A percentile compares a stretch with the other conserved stretches of the same genome.
Conservation (phyloP, 371 early-diverging fungal species). For the Mortierella sp. region DNA sequence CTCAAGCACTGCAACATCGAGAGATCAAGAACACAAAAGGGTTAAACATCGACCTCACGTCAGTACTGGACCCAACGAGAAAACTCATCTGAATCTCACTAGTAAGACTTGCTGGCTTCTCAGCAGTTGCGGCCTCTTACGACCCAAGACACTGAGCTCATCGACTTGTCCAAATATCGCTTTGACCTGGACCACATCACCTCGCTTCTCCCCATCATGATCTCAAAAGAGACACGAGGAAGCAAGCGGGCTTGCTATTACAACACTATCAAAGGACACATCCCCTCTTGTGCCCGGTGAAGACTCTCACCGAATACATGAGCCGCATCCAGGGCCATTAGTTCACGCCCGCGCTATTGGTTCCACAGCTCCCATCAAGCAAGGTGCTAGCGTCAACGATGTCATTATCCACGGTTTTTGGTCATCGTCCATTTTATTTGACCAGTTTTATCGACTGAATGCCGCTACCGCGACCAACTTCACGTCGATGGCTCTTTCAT, state of each 20-base stretch:
- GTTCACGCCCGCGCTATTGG: slow-evolving; percentile 32
- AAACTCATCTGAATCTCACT: no score
- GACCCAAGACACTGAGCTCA: no score
- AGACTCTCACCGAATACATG: slow-evolving; percentile 5
- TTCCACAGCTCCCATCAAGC: slow-evolving; percentile 21
- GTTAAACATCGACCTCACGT: background rate
- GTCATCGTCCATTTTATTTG: slow-evolving; percentile 19
- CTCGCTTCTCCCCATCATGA: no score
- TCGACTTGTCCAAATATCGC: no score
- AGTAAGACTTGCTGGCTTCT: no score
- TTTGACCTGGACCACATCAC: no score
- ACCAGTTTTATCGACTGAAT: slow-evolving; percentile 19
- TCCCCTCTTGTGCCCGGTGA: slow-evolving; percentile 13
- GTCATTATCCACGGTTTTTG: slow-evolving; percentile 35
- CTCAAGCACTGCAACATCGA: background rate
- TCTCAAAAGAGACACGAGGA: no score
- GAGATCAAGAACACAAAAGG: background rate
- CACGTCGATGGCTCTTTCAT: slow-evolving; percentile 4
- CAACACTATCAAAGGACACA: slow-evolving; percentile 15
- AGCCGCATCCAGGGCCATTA: slow-evolving; percentile 5
- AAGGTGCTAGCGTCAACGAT: slow-evolving; percentile 36
- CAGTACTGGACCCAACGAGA: no score
- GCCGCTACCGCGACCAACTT: slow-evolving; percentile 1
- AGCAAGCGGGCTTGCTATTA: no score
- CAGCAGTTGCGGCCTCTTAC: no score